Base-by-base conservation (phyloP, 208 protist species). In the Leishmania tropica region DNA sequence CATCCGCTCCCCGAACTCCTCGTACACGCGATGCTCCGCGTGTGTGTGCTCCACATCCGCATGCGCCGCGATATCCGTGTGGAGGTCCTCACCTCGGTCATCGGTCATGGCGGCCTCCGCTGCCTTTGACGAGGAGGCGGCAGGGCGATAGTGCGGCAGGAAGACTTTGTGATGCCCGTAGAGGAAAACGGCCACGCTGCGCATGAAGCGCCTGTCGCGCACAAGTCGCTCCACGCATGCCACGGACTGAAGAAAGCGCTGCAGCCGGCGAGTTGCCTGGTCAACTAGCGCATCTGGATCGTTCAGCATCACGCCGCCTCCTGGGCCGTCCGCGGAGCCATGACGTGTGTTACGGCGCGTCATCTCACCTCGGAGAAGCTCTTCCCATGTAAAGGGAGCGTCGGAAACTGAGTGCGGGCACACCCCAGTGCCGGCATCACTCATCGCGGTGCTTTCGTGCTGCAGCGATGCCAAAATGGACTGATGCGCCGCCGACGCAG, bases 121-220 rank as follows among this genome's bases (percentile, higher is more conserved):
- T 2, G 51, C 35, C 24, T 53, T 17, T 28, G 19, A 40, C 40
- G 74, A 31, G 35, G 75, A 37, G 48, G 42, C 65, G 11, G 37
- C 31, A 8, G 5, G 2, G 40, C 56, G 68, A 58, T 83, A 76
- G 77, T 92, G 88, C 11, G 86, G 83, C 58, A 97, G 74, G 80
- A 97, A 97, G 6, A 83, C 79, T 48, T 86, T 86, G 84, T 96
- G 93, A 72, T 96, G 87, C n/a, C 80, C 60, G 86, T 93, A 91
- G 4, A 97, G 83, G 73, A 94, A 97, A 11, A 51, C 45, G 15
- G 87, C 93, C 1, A 96, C 65, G 68, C 83, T 85, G 64, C 83
- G 81, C 53, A 95, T 87, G 79, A 97, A 95, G 21, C 73, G 79
- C 1, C 35, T 73, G 80, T 95, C 84, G 47, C 85, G 75, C 51